These are phyloP conservation scores for Globisporangium alternatum DNA, from an alignment of 352 stramenopile species.

Conservation along the genomic window DNA sequence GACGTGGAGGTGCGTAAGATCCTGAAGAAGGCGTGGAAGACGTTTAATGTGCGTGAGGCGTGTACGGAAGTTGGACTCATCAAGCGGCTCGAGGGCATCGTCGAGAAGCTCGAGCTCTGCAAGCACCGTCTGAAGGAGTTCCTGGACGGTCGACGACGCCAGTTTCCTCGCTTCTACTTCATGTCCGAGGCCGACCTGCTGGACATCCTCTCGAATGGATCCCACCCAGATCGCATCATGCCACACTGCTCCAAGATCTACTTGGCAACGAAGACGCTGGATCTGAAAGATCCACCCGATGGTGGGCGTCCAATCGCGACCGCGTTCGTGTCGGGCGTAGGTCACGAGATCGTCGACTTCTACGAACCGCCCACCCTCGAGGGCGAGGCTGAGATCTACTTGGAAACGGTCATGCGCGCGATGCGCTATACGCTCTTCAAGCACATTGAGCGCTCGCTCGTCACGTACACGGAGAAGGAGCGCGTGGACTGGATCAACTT, in stretches of 20 bases:
- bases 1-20: conserved; percentile 91
- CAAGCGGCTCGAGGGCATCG: conserved; percentile 88
- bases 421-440: conserved; percentile 95
- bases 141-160: conserved; percentile 90
- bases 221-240: conserved; percentile 92
- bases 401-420: conserved; percentile 93
- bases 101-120: conserved; percentile 92
- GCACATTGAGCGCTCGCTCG: conserved; percentile 91
- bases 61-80: conserved; percentile 90
- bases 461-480: conserved; percentile 88
- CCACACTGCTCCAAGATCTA: conserved; percentile 96
- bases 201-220: conserved; percentile 96
- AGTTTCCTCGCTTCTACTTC: conserved; percentile 95
- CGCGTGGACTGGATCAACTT: conserved; percentile 96
- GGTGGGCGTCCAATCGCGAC: conserved; percentile 81
- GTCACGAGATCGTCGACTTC: conserved; percentile 93
- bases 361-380: conserved; percentile 90
- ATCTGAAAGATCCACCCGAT: conserved; percentile 56
- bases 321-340: conserved; percentile 92
- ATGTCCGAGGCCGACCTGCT: conserved; percentile 91
- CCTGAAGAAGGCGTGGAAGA: conserved; percentile 82
- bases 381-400: conserved; percentile 97
- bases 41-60: conserved; percentile 86
- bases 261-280: conserved; percentile 91
- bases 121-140: conserved; percentile 96